phyloP scores from a whole-genome alignment of 2,329 filamentous ascomycete species.

The Epicoccum sorghinum region DNA sequence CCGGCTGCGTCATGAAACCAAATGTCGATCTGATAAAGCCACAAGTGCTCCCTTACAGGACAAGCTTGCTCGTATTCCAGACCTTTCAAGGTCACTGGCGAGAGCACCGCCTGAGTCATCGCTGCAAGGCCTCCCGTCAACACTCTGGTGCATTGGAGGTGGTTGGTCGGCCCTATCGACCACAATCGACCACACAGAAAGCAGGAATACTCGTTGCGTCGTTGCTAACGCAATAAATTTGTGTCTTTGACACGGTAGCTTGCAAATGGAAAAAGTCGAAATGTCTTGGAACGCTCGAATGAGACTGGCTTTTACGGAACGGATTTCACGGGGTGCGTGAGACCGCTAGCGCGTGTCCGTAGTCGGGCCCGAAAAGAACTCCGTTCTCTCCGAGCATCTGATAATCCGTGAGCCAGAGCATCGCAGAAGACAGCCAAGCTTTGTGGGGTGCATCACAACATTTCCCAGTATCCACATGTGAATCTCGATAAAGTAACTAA shows the following conservation, averaged over 20 bases:
- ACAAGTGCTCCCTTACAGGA: neutral
- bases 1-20: conserved; percentile 9
- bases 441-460: conserved; percentile 3
- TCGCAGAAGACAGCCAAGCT: conserved; percentile 1
- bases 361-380: conserved; percentile 1
- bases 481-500: no score
- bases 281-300: neutral
- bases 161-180: neutral
- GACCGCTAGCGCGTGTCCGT: neutral
- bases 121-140: conserved; percentile 1
- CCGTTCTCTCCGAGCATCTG: conserved; percentile 6
- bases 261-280: neutral
- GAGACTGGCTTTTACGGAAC: neutral
- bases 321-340: conserved; percentile 1
- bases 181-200: neutral
- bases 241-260: neutral
- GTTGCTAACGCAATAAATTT: neutral
- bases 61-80: conserved; percentile 3
- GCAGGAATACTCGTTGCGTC: no score
- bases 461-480: neutral
- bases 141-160: neutral
- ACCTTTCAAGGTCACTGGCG: neutral
- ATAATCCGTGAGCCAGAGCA: neutral
- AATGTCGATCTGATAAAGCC: conserved; percentile 6
- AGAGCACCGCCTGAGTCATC: conserved; percentile 5